These are phyloP conservation scores for Zymoseptoria crescenta DNA, from an alignment of 2,329 filamentous ascomycete species.

Conservation along the genomic window DNA sequence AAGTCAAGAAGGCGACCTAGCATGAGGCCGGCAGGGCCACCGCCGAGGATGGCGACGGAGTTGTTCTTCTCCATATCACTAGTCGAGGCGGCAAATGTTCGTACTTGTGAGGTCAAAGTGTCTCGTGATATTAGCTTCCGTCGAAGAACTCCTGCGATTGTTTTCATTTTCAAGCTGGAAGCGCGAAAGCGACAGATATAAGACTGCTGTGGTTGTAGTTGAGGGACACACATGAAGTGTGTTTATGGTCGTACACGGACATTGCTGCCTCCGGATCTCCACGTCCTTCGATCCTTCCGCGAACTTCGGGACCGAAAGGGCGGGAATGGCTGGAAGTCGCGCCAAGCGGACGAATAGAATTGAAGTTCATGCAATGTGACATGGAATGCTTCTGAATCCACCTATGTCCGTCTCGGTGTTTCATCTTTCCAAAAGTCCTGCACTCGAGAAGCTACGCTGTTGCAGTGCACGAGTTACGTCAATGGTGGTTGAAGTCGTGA, in stretches of 20 bases:
- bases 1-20: constrained; percentile 24
- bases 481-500: background rate
- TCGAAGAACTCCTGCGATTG: background rate
- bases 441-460: too few relatives aligned
- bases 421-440: background rate
- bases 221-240: background rate
- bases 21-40: constrained; percentile 25
- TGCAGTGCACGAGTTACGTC: background rate
- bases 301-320: background rate
- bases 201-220: background rate
- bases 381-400: background rate
- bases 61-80: background rate
- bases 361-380: background rate
- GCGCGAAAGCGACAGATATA: background rate
- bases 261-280: background rate
- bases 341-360: background rate
- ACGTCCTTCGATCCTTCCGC: background rate
- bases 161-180: background rate
- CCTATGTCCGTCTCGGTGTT: background rate
- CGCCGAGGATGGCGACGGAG: constrained; percentile 28
- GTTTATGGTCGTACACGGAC: background rate
- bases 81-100: background rate
- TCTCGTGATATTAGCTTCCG: background rate
- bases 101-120: background rate
- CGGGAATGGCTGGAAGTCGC: background rate